phyloP scores from a whole-genome alignment of 768 basidiomycete species.

The Sarcodon sp. region DNA sequence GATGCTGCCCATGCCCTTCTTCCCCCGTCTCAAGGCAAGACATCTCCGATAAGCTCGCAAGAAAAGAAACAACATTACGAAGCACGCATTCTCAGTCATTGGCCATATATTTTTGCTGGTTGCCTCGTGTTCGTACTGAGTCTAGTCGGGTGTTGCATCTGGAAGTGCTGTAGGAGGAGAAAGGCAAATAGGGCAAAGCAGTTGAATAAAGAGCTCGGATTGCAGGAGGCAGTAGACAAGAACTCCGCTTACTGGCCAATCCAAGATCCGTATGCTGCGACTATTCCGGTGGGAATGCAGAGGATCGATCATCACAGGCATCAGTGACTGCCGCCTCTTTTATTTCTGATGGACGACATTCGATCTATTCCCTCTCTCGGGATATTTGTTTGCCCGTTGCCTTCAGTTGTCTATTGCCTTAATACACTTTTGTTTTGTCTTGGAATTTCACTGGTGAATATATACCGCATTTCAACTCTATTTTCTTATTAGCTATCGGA shows the following conservation, averaged over 20 bases:
- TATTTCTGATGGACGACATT: too few relatives aligned
- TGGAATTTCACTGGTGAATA: too few relatives aligned
- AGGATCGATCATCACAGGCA: too few relatives aligned
- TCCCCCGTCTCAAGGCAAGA: constrained; percentile 40
- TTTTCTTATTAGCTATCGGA: too few relatives aligned
- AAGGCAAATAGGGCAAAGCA: constrained; percentile 4
- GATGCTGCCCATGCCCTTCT: constrained; percentile 46
- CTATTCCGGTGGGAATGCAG: too few relatives aligned
- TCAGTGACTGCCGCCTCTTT: too few relatives aligned
- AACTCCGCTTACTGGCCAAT: background rate
- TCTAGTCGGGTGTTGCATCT: constrained; percentile 13
- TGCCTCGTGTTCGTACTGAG: constrained; percentile 16
- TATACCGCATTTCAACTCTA: too few relatives aligned
- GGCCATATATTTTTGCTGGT: constrained; percentile 20
- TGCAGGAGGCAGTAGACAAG: background rate
- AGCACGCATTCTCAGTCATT: constrained; percentile 15
- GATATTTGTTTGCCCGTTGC: too few relatives aligned
- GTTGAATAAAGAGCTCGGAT: background rate
- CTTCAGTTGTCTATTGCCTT: too few relatives aligned
- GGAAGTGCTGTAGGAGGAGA: constrained; percentile 17
- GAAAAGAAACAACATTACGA: constrained; percentile 49
- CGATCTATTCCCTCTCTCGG: too few relatives aligned
- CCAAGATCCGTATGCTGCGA: too few relatives aligned
- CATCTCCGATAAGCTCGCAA: constrained; percentile 47
- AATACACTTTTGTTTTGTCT: too few relatives aligned